Evolutionary conservation across 1,139 yeast species (phyloP), one percentile per base, ranked within the genome.

Genomic region (Kodamaea ohmeri): DNA sequence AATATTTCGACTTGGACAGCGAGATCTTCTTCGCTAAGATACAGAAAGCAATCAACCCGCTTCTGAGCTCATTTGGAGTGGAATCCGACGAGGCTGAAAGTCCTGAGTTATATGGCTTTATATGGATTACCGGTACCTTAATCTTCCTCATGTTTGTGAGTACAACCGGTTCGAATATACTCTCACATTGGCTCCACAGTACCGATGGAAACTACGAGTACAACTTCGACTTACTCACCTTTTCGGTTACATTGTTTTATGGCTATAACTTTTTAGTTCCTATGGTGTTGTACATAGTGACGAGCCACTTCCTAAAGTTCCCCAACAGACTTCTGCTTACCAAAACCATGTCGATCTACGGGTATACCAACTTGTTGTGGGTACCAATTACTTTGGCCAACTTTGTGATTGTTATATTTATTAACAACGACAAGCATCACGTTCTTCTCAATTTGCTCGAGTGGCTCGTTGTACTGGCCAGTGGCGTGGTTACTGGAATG

Each of bases 91-190:
- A 65, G 31, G 61, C 61, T 16, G 65, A 64, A 9, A 58, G 61
- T 4, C 71, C 80, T 2, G 96, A 87, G 53, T 61, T 87, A 37
- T 87, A 86, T 53, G 95, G 95, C 1, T 84, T 89, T 19, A 67
- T 86, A 32, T 87, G 96, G 96, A 79, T 87, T 33, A 83, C 89
- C 9, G 87, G 88, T 0, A 83, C 95, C 0, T 75, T 85, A 38
- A 78, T 85, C 1, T 80, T 84, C 46, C 66, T 80, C 30, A 68
- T 86, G 58, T 87, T 86, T 62, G 83, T 86, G 42, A 73, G 89
- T 38, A 76, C 86, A 26, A 83, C 95, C 0, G 75, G 72, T 2
- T 58, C 73, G 12, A 67, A 69, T 39, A 45, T 69, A 12, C 48
- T 70, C 31, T 26, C 69, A 56, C 50, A 76, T 65, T 51, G 86